phyloP scores from a whole-genome alignment of 164 flowering plant species.

The Nymphaea thermarum region DNA sequence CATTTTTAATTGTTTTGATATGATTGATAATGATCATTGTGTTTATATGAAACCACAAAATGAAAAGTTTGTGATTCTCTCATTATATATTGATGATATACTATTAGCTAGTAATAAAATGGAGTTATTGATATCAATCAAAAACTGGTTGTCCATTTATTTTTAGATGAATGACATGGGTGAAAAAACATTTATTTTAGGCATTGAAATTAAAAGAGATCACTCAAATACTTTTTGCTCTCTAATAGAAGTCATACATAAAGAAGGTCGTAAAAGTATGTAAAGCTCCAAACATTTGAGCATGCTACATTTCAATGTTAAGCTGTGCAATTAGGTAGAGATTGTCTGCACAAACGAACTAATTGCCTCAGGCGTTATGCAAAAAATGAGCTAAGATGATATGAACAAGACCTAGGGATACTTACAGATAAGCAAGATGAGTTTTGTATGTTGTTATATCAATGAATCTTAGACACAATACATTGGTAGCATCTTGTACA shows the following conservation, averaged over 20 bases:
- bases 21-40: not conserved
- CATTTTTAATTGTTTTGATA: not conserved
- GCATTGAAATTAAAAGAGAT: not conserved
- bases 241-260: not conserved
- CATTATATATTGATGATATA: not conserved
- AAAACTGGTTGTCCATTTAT: not conserved
- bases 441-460: no score
- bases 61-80: not conserved
- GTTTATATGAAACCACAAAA: not conserved
- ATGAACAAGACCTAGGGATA: no score
- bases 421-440: no score
- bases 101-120: not conserved
- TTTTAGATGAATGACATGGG: not conserved
- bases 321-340: no score
- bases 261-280: not conserved
- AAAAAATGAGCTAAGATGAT: no score
- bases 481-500: no score
- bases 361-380: no score
- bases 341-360: no score
- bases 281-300: not conserved
- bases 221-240: not conserved
- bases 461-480: no score
- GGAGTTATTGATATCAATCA: not conserved
- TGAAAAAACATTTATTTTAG: not conserved
- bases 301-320: no score